Percentiles rank a stretch among this genome's conserved stretches.
phyloP scores from a whole-genome alignment of 164 flowering plant genomes.

The Dillenia turbinata region DNA sequence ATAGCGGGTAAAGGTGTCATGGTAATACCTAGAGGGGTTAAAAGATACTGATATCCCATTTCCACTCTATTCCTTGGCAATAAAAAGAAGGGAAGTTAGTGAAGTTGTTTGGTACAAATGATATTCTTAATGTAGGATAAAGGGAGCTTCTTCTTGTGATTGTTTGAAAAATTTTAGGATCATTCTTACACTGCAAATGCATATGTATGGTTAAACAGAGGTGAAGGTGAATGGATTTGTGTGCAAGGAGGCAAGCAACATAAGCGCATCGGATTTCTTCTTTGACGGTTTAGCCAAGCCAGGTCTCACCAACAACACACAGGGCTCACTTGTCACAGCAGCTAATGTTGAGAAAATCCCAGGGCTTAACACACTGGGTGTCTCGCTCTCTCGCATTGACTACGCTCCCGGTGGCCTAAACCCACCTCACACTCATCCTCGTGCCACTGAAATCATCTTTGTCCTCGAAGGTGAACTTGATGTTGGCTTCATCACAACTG shows the following conservation, averaged over 20 bases:
- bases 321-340: slow-evolving; percentile 35
- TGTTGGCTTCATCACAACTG: slow-evolving; percentile 45
- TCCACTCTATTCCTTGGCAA: background rate
- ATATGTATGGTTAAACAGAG: slow-evolving; percentile 13
- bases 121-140: too few species aligned
- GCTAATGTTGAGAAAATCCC: slow-evolving; percentile 43
- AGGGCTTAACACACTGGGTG: slow-evolving; percentile 52
- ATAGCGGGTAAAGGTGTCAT: too few species aligned
- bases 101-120: too few species aligned
- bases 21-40: background rate
- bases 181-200: too few species aligned
- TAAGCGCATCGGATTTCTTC: slow-evolving; percentile 40
- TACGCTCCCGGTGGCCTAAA: slow-evolving; percentile 45
- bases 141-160: too few species aligned
- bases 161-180: too few species aligned
- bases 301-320: slow-evolving; percentile 33
- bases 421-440: slow-evolving; percentile 60
- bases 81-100: too few species aligned
- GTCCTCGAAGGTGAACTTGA: slow-evolving; percentile 44
- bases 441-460: slow-evolving; percentile 44
- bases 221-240: slow-evolving; percentile 44
- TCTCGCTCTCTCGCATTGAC: slow-evolving; percentile 47
- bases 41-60: background rate
- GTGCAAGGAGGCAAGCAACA: slow-evolving; percentile 27
- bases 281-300: slow-evolving; percentile 33